Conservation (phyloP, 108 stramenopile genomes). For the Stephanodiscus triporus region DNA sequence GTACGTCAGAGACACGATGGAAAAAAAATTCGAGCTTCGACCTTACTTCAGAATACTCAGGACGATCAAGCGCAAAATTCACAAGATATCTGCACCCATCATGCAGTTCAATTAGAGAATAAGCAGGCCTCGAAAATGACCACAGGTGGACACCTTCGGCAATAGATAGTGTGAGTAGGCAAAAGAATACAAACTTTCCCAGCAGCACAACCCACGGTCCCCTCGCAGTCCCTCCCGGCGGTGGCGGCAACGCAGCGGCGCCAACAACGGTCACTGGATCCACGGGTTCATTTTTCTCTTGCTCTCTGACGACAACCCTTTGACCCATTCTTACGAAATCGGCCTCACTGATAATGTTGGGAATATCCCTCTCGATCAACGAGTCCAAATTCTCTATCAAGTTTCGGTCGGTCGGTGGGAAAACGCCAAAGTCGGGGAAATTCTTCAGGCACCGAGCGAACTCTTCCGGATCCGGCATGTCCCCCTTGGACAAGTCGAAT, state of each 20-base stretch:
- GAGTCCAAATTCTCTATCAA: slow-evolving; percentile 35
- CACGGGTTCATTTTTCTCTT: not conserved
- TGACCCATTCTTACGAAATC: slow-evolving; percentile 16
- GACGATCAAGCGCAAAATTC: not conserved
- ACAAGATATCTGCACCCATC: not conserved
- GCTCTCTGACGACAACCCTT: slow-evolving; percentile 1
- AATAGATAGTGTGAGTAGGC: slow-evolving; percentile 1
- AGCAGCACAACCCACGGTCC: not conserved
- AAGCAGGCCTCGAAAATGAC: not conserved
- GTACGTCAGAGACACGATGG: not conserved
- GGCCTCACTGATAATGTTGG: slow-evolving; percentile 47
- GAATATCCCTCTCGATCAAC: slow-evolving; percentile 44
- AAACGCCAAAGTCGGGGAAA: slow-evolving; percentile 47
- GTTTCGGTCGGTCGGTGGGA: slow-evolving; percentile 44
- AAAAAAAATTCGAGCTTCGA: not conserved
- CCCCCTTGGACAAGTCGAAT: slow-evolving; percentile 63
- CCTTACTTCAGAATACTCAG: not conserved
- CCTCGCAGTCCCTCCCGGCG: too few relatives aligned
- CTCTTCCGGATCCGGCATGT: slow-evolving; percentile 66
- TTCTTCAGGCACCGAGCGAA: slow-evolving; percentile 36
- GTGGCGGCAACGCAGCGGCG: too few relatives aligned
- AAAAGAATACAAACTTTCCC: slow-evolving; percentile 2
- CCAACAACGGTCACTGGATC: not conserved
- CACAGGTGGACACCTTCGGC: slow-evolving; percentile 7
- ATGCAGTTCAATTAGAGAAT: slow-evolving; percentile 8